Conservation (phyloP, 2,329 filamentous ascomycete species). For the Tolypocladium tundrense region DNA sequence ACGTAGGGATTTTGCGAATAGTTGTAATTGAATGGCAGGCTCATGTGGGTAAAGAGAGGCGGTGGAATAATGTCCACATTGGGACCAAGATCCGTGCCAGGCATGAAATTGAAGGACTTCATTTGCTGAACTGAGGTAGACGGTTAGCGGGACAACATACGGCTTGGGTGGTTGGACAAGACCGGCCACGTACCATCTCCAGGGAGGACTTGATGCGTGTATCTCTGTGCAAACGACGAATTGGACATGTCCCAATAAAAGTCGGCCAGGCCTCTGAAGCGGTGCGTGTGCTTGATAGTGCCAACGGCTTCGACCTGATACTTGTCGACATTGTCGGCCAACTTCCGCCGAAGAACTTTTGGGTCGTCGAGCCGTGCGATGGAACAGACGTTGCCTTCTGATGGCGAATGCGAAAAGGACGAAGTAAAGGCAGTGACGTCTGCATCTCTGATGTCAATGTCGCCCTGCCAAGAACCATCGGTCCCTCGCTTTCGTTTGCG, state of each 20-base stretch:
- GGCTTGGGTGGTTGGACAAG: too few species aligned
- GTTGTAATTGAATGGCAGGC: slow-evolving; percentile 65
- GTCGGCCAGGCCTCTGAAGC: slow-evolving; percentile 80
- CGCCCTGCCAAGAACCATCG: slow-evolving; percentile 50
- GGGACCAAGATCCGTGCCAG: slow-evolving; percentile 46
- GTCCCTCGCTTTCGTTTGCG: slow-evolving; percentile 77
- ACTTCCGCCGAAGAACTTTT: slow-evolving; percentile 44
- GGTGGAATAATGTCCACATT: slow-evolving; percentile 68
- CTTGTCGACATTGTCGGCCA: slow-evolving; percentile 58
- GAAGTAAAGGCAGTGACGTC: slow-evolving; percentile 3
- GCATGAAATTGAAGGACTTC: slow-evolving; percentile 55
- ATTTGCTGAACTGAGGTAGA: slow-evolving; percentile 33
- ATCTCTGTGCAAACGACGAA: slow-evolving; percentile 59
- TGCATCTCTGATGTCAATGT: slow-evolving; percentile 21
- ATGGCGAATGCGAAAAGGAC: background rate
- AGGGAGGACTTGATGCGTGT: slow-evolving; percentile 61
- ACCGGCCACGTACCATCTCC: slow-evolving; percentile 49
- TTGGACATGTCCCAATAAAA: slow-evolving; percentile 69
- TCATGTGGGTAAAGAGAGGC: slow-evolving; percentile 65
- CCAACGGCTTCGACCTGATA: slow-evolving; percentile 65
- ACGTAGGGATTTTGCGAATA: slow-evolving; percentile 83
- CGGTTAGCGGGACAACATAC: background rate
- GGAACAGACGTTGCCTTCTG: slow-evolving; percentile 24
- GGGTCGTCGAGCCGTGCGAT: slow-evolving; percentile 42
- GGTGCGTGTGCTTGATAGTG: slow-evolving; percentile 67